Base-by-base conservation (phyloP, 148 eudicot genomes). In the Fallopia convolvulus region DNA sequence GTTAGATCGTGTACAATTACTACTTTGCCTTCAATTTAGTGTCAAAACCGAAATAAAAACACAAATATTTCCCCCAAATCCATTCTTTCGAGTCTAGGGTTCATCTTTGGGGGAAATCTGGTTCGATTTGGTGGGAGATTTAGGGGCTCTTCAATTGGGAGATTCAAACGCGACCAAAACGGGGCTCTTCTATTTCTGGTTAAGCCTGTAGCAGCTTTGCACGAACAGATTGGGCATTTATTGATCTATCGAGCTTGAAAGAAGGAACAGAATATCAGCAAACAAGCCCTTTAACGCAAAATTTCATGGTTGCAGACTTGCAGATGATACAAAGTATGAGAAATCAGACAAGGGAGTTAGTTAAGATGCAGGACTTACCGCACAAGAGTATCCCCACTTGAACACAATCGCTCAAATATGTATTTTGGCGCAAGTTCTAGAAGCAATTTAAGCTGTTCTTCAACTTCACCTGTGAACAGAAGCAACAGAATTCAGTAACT, bases 371-470 rank as follows among this genome's bases (percentile, higher is more conserved):
- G 21, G 77, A 72, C 87, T 66, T 84, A 91, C 97, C 94, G 85
- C 12, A 91, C 7, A 50, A 92, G 86, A 81, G 83, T 77, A 80
- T 87, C 92, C 39, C 99, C 97, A 74, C 86, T 86, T 12, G 81
- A 77, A 76, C 85, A 85, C 9, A 68, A 46, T 75, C 87, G 81
- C 84, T 92, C 94, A 56, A 83, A 77, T 65, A 92, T 78, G 79
- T 84, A 95, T 72, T 91, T 97, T 10, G 99, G 99, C 46, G 82
- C 93, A 20, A 92, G 79, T 82, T 95, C 97, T 81, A 84, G 83
- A 77, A 94, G 83, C 85, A 90, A 79, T 56, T 71, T 79, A 50
- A 94, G 89, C 74, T 90, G 96, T 72, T 89, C 92, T 81, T 92
- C 99, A 56, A 91, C 86, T 83, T 94, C 97, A 52, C 85, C 97